Evolutionary conservation across 352 stramenopile species (phyloP).

Genomic region (Phytophthora macrochlamydospora): DNA sequence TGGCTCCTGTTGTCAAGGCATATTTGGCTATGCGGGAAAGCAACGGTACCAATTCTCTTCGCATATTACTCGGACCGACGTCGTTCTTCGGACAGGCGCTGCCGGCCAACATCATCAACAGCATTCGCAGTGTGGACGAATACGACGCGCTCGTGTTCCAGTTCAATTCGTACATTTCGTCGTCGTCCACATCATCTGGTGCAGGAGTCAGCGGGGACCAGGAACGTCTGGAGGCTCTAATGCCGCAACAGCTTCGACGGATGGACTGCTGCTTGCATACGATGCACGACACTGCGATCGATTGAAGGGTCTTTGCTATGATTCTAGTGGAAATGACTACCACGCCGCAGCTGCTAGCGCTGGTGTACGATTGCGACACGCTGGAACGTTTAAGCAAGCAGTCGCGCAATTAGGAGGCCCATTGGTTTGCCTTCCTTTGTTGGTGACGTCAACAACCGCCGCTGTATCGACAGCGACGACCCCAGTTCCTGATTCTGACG

Average conservation of each 20-base stretch:
- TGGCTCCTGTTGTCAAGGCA: slow-evolving; percentile 78
- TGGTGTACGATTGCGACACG: slow-evolving; percentile 62
- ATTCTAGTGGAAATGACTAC: slow-evolving; percentile 74
- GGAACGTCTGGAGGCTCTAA: slow-evolving; percentile 28
- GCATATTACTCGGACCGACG: slow-evolving; percentile 67
- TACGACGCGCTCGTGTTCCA: slow-evolving; percentile 80
- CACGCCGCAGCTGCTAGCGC: slow-evolving; percentile 62
- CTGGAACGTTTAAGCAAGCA: slow-evolving; percentile 75
- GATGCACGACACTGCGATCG: slow-evolving; percentile 71
- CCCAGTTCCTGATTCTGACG: slow-evolving; percentile 14
- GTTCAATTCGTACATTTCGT: slow-evolving; percentile 82
- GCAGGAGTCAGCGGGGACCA: slow-evolving; percentile 28
- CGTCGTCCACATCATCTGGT: slow-evolving; percentile 57
- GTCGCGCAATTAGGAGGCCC: slow-evolving; percentile 70
- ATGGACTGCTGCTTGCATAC: slow-evolving; percentile 68
- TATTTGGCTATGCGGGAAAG: slow-evolving; percentile 82
- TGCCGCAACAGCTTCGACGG: slow-evolving; percentile 39
- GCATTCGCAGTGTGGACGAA: slow-evolving; percentile 71
- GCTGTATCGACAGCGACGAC: slow-evolving; percentile 34
- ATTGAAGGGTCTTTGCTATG: slow-evolving; percentile 64
- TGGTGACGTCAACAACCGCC: slow-evolving; percentile 55
- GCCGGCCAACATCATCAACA: slow-evolving; percentile 62
- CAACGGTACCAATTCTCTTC: slow-evolving; percentile 58
- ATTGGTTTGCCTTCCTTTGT: slow-evolving; percentile 64
- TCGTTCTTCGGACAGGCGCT: slow-evolving; percentile 66